Percentiles rank a stretch among this genome's conserved stretches.
Evolutionary conservation across 208 protist genomes (phyloP).

Genomic region (Vickermania spadyakhi): DNA sequence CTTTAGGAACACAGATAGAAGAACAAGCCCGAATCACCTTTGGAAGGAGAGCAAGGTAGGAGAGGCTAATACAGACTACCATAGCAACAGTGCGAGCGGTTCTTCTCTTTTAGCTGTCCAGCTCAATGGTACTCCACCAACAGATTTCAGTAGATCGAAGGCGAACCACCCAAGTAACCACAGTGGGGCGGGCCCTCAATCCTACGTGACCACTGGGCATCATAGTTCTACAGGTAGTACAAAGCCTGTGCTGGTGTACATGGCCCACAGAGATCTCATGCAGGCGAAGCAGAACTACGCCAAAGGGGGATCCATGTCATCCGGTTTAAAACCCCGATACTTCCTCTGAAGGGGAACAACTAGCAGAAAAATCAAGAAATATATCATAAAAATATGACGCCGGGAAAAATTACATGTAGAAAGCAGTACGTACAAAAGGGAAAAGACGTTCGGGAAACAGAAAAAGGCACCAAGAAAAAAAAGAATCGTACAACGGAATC

Average conservation of each 20-base stretch:
- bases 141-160: no score
- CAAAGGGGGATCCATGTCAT: conserved; percentile 7
- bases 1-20: no score
- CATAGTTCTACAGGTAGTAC: no score
- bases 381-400: neutral
- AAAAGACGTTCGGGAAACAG: no score
- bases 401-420: no score
- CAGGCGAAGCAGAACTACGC: conserved; percentile 42
- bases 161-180: no score
- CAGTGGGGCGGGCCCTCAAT: neutral
- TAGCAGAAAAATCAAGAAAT: neutral
- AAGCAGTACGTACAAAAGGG: no score
- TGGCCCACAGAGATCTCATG: conserved; percentile 73
- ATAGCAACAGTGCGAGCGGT: neutral
- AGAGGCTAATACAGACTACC: neutral
- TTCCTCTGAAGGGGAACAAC: conserved; percentile 5
- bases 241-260: conserved; percentile 27
- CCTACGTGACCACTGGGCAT: no score
- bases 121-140: neutral
- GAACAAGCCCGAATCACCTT: no score
- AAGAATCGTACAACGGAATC: no score
- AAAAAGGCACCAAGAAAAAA: no score
- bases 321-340: conserved; percentile 42
- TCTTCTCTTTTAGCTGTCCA: neutral
- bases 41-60: neutral